These are phyloP conservation scores for Zygotorulaspora danielsina DNA, from an alignment of 805 yeast species.

Conservation along the genomic window DNA sequence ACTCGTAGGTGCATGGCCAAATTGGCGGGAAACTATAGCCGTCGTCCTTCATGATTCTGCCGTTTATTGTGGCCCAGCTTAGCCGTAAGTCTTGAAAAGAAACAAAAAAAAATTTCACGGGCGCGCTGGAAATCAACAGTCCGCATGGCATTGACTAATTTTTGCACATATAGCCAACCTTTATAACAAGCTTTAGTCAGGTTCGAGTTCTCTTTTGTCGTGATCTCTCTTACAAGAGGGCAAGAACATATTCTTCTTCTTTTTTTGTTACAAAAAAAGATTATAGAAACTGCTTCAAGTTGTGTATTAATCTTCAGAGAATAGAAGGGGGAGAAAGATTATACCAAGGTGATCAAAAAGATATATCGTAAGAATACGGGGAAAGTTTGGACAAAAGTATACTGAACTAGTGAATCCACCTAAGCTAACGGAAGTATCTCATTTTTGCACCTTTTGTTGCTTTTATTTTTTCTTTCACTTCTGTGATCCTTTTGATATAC, in stretches of 20 bases:
- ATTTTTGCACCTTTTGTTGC: background rate
- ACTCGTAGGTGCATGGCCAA: too few relatives aligned
- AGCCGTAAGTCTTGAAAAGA: constrained; percentile 4
- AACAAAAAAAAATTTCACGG: constrained; percentile 12
- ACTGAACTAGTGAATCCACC: background rate
- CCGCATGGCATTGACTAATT: background rate
- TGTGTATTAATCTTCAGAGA: constrained; percentile 13
- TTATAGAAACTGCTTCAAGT: constrained; percentile 17
- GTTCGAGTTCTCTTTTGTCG: background rate
- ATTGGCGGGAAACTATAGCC: too few relatives aligned
- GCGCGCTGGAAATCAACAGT: background rate
- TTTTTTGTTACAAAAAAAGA: constrained; percentile 11
- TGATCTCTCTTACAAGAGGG: constrained; percentile 1
- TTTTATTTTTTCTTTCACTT: constrained; percentile 5
- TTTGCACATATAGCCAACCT: constrained; percentile 1
- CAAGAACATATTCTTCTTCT: constrained; percentile 13
- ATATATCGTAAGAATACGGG: constrained; percentile 1
- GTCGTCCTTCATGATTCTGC: constrained; percentile 5
- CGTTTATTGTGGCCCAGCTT: constrained; percentile 12
- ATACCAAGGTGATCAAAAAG: constrained; percentile 3
- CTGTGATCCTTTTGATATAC: constrained; percentile 7
- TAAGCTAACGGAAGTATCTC: background rate
- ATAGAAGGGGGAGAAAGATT: constrained; percentile 5
- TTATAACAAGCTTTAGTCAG: background rate
- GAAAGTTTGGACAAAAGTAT: background rate